Base-by-base conservation (phyloP, 331 rosid genomes). In the Quercus lobata region DNA sequence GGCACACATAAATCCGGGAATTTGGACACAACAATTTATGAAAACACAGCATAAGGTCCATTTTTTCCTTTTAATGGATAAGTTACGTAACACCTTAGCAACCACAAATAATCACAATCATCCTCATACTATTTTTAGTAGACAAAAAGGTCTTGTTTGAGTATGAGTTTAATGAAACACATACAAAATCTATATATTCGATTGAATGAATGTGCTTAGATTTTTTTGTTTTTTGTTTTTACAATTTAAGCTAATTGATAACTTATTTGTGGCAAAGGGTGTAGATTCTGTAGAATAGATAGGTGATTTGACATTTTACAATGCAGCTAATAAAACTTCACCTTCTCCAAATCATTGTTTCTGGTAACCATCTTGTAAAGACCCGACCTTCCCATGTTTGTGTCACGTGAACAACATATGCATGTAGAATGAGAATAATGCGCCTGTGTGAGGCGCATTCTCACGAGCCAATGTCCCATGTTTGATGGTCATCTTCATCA, bases 401-500 rank as follows among this genome's bases (percentile, higher is more conserved):
- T 52, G 80, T 86, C 97, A 91, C 91, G 94, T 88, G 94, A 86
- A 81, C 21, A 53, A 79, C 90, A 91, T 89, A 84, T 85, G 92
- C 90, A 86, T 49, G 83, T 25, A 22, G 49, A 71, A 57, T 57
- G 74, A 84, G 58, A 4, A 57, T 80, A 35, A 44, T 53, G 70
- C 71, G 72, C 54, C 74, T 69, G 72, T 80, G 55, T 41, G 49
- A 75, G 66, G 3, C 27, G 18, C 41, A 80, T 80, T 41, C 74
- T 62, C 84, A 86, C 81, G 88, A 84, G 88, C 77, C 85, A 61
- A 84, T 86, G 85, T 80, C 80, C 76, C 73, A 68, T 63, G 46
- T 37, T 35, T 52, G 66, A 79, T 57, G 44, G 56, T 41, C 75
- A 71, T 75, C 37, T 71, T 71, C 37, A 61, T 72, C 30, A 46